A percentile compares a stretch with the other conserved stretches of the same genome.
Conservation (phyloP, 2,329 filamentous ascomycete genomes). For the Fusarium acutatum region DNA sequence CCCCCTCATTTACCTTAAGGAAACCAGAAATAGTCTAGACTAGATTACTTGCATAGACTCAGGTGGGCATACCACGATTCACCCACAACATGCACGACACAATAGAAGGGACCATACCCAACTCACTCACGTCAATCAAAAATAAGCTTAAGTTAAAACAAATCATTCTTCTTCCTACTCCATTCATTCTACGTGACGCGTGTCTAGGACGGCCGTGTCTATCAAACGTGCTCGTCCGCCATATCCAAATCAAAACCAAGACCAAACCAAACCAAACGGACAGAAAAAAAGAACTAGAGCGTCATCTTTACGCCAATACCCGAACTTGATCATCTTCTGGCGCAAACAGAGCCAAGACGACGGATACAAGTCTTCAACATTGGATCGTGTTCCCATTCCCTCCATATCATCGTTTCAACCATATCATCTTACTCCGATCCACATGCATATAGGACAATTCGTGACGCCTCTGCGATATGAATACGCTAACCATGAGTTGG, state of each 20-base stretch:
- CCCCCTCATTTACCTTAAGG: neutral
- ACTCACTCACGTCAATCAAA: neutral
- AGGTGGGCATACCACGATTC: neutral
- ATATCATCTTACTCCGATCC: constrained; percentile 43
- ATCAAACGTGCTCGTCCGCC: constrained; percentile 39
- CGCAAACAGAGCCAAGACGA: neutral
- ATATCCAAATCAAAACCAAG: constrained; percentile 11
- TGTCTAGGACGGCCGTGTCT: constrained; percentile 39
- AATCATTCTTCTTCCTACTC: constrained; percentile 30
- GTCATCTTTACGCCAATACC: constrained; percentile 37
- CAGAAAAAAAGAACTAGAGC: constrained; percentile 32
- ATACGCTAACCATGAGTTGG: constrained; percentile 36
- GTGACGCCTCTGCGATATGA: constrained; percentile 37
- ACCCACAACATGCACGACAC: neutral
- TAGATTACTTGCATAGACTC: neutral
- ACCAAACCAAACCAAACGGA: neutral
- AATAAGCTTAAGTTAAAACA: constrained; percentile 16
- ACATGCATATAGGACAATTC: constrained; percentile 41
- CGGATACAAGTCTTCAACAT: constrained; percentile 8
- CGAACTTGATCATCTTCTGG: constrained; percentile 12
- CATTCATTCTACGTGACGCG: constrained; percentile 38
- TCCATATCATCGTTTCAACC: constrained; percentile 34
- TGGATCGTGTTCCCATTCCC: constrained; percentile 37
- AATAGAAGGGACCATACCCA: neutral
- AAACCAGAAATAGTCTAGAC: neutral